Evolutionary conservation across 1,284 basidiomycete species (phyloP).

Genomic region (Apiotrichum sp.): DNA sequence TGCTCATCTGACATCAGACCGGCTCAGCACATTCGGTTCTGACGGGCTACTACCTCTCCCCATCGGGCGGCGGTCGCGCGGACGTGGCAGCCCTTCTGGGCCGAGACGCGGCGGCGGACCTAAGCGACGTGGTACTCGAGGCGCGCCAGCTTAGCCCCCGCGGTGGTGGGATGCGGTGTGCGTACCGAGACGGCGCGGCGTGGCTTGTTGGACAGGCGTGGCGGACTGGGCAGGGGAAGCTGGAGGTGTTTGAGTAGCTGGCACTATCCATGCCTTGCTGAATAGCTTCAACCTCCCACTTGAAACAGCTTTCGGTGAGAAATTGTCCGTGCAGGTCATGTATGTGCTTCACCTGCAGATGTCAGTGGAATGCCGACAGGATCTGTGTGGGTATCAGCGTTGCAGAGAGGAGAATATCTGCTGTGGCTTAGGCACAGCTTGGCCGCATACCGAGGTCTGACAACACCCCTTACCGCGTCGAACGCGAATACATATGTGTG

Average conservation of each 20-base stretch:
- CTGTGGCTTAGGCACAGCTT: too few species aligned
- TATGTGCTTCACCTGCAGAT: too few species aligned
- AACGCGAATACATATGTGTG: too few species aligned
- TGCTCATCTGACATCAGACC: slow-evolving; percentile 7
- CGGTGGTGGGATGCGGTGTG: slow-evolving; percentile 6
- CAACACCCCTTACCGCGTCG: too few species aligned
- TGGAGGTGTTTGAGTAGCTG: slow-evolving; percentile 2
- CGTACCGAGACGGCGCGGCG: slow-evolving; percentile 6
- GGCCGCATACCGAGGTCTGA: too few species aligned
- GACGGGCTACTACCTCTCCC: slow-evolving; percentile 27
- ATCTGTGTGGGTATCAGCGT: too few species aligned
- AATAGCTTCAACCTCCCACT: too few species aligned
- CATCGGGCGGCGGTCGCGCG: neutral
- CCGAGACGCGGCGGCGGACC: neutral
- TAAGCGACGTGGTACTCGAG: neutral
- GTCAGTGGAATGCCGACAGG: too few species aligned
- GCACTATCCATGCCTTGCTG: too few species aligned
- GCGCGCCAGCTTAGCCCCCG: slow-evolving; percentile 7
- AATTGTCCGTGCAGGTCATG: too few species aligned
- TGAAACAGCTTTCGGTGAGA: too few species aligned
- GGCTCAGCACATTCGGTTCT: slow-evolving; percentile 32
- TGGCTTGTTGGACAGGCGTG: slow-evolving; percentile 8
- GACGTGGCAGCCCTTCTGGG: neutral
- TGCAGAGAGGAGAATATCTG: too few species aligned
- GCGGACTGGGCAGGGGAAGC: slow-evolving; percentile 2